Percentiles rank a stretch among this genome's conserved stretches.
phyloP scores from a whole-genome alignment of 129 eudicot species.

The Arctium lappa region DNA sequence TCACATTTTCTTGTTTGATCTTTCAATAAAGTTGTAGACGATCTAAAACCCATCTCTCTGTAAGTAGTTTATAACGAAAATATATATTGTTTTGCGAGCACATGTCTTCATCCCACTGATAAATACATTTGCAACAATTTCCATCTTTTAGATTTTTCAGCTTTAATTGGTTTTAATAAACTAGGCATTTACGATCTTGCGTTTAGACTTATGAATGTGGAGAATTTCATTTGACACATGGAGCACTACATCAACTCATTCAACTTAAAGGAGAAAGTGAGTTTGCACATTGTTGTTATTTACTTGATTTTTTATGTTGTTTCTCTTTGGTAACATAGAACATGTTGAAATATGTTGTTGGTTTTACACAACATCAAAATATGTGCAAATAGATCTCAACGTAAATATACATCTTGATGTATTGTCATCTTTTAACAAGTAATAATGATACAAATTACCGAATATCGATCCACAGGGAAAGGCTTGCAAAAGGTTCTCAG shows the following conservation, averaged over 20 bases:
- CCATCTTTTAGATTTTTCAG: background rate
- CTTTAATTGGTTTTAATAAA: background rate
- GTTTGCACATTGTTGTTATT: background rate
- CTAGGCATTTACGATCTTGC: background rate
- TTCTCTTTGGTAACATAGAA: background rate
- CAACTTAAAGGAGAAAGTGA: background rate
- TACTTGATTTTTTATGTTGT: background rate
- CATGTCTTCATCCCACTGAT: background rate
- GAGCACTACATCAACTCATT: background rate
- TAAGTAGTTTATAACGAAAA: background rate
- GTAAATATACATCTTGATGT: too few species aligned
- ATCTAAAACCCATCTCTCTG: too few species aligned
- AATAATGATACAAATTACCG: too few species aligned
- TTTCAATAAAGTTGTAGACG: too few species aligned
- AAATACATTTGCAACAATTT: background rate
- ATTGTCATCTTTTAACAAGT: too few species aligned
- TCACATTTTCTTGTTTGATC: background rate
- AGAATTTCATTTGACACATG: background rate
- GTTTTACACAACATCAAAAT: too few species aligned
- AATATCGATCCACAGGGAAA: too few species aligned
- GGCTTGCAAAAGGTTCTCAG: too few species aligned
- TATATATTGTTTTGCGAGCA: background rate
- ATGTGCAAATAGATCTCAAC: too few species aligned
- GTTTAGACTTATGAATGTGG: background rate
- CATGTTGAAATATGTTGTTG: background rate